Evolutionary conservation across 1,139 yeast species (phyloP), one percentile per base, ranked within the genome.

Genomic region (Debaryomyces subglobosus): DNA sequence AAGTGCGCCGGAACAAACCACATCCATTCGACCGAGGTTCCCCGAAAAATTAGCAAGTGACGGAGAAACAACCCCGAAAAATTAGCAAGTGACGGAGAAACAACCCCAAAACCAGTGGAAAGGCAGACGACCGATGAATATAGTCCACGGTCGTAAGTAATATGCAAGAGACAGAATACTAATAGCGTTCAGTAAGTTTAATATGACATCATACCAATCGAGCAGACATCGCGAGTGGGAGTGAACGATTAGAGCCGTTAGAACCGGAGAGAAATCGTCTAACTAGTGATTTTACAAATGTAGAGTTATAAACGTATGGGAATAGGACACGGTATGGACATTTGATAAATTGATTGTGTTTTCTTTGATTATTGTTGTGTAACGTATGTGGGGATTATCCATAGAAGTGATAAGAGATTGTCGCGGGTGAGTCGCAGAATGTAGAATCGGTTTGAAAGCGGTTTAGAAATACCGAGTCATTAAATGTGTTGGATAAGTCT

Each of bases 21-120:
- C n/a, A 35, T 35, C 38, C 38, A n/a, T 20, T 35, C 8, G 38
- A 35, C 38, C 38, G 38, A 35, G 38, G 25, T 20, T 12, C 15
- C 38, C 25, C 24, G 21, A 35, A 12, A 20, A 35, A 9, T 35
- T 35, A 21, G 38, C 25, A 18, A 35, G 10, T 20, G 8, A 20
- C 38, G 25, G 38, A 35, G 37, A 34, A 34, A 34, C 18, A 15
- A 18, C 37, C 20, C 37, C 21, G 21, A 35, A 12, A 20, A 35
- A 9, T 35, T 35, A 21, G 38, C 25, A 18, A 35, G 10, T 20
- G 8, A 20, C 38, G 25, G 38, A 35, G 37, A 34, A 34, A 34
- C 18, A 15, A 18, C 37, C 20, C 37, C 21, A n/a, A 21, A 20
- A 18, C 13, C 15, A 35, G 25, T 20, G 15, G n/a, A 21, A 12